Evolutionary conservation across 1,284 basidiomycete species (phyloP), one percentile per base, ranked within the genome.

Genomic region (Megacollybia platyphylla): DNA sequence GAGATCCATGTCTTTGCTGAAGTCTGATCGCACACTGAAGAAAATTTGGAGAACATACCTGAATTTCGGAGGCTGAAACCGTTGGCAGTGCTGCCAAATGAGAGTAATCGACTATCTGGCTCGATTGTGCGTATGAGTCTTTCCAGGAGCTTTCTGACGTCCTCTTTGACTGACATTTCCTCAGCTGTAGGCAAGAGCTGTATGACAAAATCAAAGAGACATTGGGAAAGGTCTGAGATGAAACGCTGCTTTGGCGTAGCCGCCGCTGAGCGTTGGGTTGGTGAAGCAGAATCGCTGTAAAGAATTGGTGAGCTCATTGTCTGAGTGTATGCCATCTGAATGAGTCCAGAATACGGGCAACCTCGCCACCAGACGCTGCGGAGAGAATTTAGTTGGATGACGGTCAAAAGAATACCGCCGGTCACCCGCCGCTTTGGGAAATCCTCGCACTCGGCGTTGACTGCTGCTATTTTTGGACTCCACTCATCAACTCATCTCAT

Each of bases 51-150:
- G 32, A 27, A 63, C 79, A 56, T 50, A 88, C 91, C 92, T 48
- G 90, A 97, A 65, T 97, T 94, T 51, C 88, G 73, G 54, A 97
- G 74, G 55, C 89, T 92, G 65, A 91, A 94, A 55, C 84, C 91
- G 61, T 90, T 97, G 40, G 84, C 93, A 51, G 88, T 96, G 60
- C 86, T 90, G 31, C 94, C 94, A 60, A 98, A 98, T 40, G 90
- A 91, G 52, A 96, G 66, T 53, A 98, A 68, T 49, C 88, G 81
- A 51, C 88, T 88, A 51, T 90, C 79, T 35, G 91, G 92, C 61
- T 93, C 88, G 61, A 98, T 89, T 44, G 87, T 90, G 59, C 87
- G 79, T 59, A 96, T 94, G 60, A 97, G 78, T 50, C 87, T 78
- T 69, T 97, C 91, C 45, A 98, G 83, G 57, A 93, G 73, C 60